phyloP scores from a whole-genome alignment of 192 early-diverging fungal genomes.

The Gigaspora rosea region DNA sequence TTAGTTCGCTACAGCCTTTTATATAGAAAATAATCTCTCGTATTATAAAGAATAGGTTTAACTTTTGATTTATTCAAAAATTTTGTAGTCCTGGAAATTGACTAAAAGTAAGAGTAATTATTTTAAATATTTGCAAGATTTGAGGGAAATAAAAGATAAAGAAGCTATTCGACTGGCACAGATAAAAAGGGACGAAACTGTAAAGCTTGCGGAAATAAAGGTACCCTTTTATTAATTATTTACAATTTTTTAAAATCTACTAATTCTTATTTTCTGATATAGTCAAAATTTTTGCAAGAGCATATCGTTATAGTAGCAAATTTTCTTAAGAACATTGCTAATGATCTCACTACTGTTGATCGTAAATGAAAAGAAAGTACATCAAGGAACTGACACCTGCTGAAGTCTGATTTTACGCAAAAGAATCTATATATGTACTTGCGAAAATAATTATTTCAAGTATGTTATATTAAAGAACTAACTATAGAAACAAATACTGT shows the following conservation, averaged over 20 bases:
- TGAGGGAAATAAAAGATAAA: not conserved
- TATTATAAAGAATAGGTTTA: constrained; percentile 18
- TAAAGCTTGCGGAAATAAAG: no score
- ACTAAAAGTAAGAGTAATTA: constrained; percentile 17
- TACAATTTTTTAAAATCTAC: not conserved
- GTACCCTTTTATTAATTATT: no score
- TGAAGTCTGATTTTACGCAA: no score
- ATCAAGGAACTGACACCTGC: no score
- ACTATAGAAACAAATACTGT: no score
- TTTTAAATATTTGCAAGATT: constrained; percentile 20
- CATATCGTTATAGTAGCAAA: constrained; percentile 25
- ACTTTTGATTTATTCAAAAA: constrained; percentile 18
- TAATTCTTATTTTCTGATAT: constrained; percentile 18
- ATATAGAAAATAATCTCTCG: not conserved
- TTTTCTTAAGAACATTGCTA: constrained; percentile 22
- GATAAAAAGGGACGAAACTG: no score
- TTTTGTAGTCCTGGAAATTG: constrained; percentile 16
- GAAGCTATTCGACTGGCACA: not conserved
- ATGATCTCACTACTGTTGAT: constrained; percentile 22
- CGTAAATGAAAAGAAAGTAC: constrained; percentile 14
- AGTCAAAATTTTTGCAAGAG: constrained; percentile 28
- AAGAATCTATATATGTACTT: no score
- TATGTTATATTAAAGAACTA: no score
- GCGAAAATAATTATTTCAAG: no score
- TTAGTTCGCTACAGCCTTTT: constrained; percentile 27